Percentiles rank a stretch among this genome's conserved stretches.
Conservation (phyloP, 2,329 filamentous ascomycete species). For the Immersiporthe knoxdaviesiana region DNA sequence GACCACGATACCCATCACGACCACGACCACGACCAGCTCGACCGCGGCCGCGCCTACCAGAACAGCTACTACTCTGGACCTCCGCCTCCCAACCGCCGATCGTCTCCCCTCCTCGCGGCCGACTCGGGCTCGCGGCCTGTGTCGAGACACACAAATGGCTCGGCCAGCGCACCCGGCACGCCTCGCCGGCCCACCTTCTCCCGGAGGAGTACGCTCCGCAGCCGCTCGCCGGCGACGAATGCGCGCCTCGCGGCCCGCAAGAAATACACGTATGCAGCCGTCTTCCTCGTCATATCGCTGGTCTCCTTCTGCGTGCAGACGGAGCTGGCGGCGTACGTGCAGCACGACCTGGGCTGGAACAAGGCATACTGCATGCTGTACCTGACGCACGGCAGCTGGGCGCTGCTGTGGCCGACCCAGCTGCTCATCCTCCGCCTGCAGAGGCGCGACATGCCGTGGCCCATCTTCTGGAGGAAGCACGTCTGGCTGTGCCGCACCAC, state of each 20-base stretch:
- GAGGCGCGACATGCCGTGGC: slow-evolving; percentile 78
- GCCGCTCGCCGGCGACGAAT: slow-evolving; percentile 71
- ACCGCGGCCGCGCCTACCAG: slow-evolving; percentile 25
- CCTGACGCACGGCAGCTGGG: slow-evolving; percentile 93
- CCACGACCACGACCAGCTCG: slow-evolving; percentile 25
- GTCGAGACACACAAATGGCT: slow-evolving; percentile 21
- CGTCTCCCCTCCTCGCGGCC: slow-evolving; percentile 18
- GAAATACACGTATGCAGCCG: slow-evolving; percentile 84
- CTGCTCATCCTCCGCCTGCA: slow-evolving; percentile 79
- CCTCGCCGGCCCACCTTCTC: slow-evolving; percentile 46
- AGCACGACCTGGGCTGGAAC: slow-evolving; percentile 89
- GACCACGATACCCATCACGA: slow-evolving; percentile 30
- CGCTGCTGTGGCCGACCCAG: slow-evolving; percentile 84
- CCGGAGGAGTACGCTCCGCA: slow-evolving; percentile 72
- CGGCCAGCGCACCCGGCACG: slow-evolving; percentile 36
- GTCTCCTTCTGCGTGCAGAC: slow-evolving; percentile 92
- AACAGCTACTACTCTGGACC: slow-evolving; percentile 24
- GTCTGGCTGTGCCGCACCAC: slow-evolving; percentile 55
- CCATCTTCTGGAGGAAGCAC: slow-evolving; percentile 77
- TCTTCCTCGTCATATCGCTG: slow-evolving; percentile 82
- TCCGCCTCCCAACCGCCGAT: slow-evolving; percentile 8
- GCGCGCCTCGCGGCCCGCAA: slow-evolving; percentile 69
- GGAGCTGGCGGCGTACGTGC: slow-evolving; percentile 92
- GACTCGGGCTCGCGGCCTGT: slow-evolving; percentile 21
- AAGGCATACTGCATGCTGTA: slow-evolving; percentile 99